Percentiles rank a stretch among this genome's conserved stretches.
phyloP scores from a whole-genome alignment of 441 rosid genomes.

The Adansonia madagascariensis region DNA sequence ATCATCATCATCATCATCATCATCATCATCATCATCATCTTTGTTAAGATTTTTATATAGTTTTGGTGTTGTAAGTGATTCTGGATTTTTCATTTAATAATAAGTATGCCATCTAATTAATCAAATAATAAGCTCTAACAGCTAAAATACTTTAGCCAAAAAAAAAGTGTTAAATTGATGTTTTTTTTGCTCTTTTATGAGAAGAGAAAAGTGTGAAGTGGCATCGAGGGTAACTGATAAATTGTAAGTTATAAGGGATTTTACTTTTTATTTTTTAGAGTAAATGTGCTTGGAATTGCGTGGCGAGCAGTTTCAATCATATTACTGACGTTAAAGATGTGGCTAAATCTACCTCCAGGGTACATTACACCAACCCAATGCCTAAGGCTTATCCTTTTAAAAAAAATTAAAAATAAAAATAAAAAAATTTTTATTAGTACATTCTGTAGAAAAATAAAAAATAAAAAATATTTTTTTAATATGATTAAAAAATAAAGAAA shows the following conservation, averaged over 20 bases:
- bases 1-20: too few relatives aligned
- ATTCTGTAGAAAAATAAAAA: too few relatives aligned
- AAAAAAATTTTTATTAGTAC: too few relatives aligned
- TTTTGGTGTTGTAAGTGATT: constrained; percentile 11
- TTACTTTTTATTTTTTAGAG: neutral
- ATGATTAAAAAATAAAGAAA: too few relatives aligned
- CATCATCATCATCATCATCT: neutral
- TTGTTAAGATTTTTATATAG: neutral
- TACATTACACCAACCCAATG: neutral
- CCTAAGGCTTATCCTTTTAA: too few relatives aligned
- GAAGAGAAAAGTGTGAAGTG: neutral
- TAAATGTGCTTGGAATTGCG: neutral
- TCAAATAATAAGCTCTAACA: neutral
- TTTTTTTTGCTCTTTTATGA: neutral
- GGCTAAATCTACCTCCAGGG: too few relatives aligned
- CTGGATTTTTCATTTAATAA: neutral
- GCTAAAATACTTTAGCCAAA: neutral
- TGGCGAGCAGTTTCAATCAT: neutral
- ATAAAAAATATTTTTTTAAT: too few relatives aligned
- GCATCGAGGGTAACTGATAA: neutral
- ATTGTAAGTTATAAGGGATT: neutral
- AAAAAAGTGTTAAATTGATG: neutral
- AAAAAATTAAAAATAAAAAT: too few relatives aligned
- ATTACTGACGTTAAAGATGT: neutral
- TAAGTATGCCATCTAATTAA: neutral